Evolutionary conservation across 1,284 basidiomycete species (phyloP).

Genomic region (Hortiboletus rubellus): DNA sequence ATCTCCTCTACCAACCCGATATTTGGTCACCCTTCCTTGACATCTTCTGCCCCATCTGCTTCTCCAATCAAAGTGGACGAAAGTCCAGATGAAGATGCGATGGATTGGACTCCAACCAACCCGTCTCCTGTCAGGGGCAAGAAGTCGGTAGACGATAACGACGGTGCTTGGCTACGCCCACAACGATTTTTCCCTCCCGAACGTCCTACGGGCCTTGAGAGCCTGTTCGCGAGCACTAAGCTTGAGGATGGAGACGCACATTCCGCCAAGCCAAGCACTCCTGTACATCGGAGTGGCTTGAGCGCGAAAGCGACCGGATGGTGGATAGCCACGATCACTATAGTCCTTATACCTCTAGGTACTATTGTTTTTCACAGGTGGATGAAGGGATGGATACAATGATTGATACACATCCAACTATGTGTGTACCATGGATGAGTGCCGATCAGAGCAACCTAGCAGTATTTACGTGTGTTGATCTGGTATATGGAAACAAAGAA

Average conservation of each 20-base stretch:
- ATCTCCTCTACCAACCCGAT: conserved; percentile 47
- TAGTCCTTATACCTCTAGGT: conserved; percentile 36
- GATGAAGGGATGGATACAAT: conserved; percentile 25
- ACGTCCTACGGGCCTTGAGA: conserved; percentile 74
- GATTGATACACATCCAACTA: conserved; percentile 15
- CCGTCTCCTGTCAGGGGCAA: conserved; percentile 29
- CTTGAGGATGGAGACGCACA: conserved; percentile 46
- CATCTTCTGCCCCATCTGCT: conserved; percentile 27
- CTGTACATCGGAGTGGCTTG: not conserved
- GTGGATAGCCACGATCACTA: conserved; percentile 38
- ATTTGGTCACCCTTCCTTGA: conserved; percentile 64
- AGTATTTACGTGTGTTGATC: conserved; percentile 4
- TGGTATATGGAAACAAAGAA: conserved; percentile 1
- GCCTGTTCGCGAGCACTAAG: conserved; percentile 64
- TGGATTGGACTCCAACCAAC: conserved; percentile 69
- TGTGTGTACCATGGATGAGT: conserved; percentile 1
- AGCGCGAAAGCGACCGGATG: conserved; percentile 29
- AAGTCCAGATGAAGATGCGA: conserved; percentile 50
- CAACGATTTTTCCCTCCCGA: conserved; percentile 77
- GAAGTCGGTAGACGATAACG: conserved; percentile 31
- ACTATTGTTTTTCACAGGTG: conserved; percentile 18
- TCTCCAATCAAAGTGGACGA: conserved; percentile 28
- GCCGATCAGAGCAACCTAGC: conserved; percentile 10
- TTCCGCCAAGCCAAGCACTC: not conserved
- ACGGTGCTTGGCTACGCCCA: conserved; percentile 56